These are phyloP conservation scores for Voacanga thouarsii DNA, from an alignment of 257 asterid species.

Conservation along the genomic window DNA sequence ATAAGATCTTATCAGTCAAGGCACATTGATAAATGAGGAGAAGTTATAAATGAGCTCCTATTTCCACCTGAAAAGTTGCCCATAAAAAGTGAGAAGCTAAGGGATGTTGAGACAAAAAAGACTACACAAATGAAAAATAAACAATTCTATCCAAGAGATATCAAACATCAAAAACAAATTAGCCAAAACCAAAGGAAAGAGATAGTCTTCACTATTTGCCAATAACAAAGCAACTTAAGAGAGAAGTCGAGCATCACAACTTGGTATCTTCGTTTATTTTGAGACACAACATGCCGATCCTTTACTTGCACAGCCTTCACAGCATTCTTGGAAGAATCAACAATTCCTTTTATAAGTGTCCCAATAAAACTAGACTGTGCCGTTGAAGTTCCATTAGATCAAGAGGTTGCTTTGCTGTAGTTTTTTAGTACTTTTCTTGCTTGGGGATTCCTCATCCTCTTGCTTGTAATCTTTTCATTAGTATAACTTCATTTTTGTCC, in stretches of 20 bases:
- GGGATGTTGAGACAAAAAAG: background rate
- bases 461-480: too few species aligned
- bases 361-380: constrained; percentile 69
- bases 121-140: background rate
- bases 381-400: constrained; percentile 48
- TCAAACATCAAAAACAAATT: background rate
- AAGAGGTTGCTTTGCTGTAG: too few species aligned
- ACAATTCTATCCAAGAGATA: background rate
- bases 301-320: constrained; percentile 96
- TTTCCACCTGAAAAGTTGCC: background rate
- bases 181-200: background rate
- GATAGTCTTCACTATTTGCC: background rate
- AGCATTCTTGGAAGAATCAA: constrained; percentile 90
- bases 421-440: too few species aligned
- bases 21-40: background rate
- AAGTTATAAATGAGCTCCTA: background rate
- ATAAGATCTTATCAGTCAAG: background rate
- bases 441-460: too few species aligned
- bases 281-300: constrained; percentile 98
- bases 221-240: background rate
- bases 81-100: background rate
- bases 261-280: constrained; percentile 98
- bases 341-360: constrained; percentile 83
- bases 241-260: constrained; percentile 29
- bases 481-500: too few species aligned